A percentile compares a stretch with the other conserved stretches of the same genome.
Conservation (phyloP, 2,329 filamentous ascomycete genomes). For the Phialophora chinensis region DNA sequence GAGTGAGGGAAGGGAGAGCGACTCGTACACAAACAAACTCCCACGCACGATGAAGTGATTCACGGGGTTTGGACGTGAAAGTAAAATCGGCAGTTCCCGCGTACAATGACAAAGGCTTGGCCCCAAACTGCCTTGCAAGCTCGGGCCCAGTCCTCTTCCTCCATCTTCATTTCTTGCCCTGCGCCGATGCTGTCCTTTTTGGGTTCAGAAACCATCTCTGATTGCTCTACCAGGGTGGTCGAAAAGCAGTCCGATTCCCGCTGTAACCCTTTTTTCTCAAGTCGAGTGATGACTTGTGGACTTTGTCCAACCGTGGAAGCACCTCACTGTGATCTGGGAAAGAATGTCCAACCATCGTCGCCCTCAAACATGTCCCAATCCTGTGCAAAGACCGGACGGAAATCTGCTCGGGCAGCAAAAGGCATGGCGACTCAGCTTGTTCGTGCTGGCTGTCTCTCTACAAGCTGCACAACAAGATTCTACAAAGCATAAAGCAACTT, state of each 20-base stretch:
- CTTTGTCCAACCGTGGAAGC: neutral
- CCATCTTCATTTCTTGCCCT: neutral
- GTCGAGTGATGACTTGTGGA: neutral
- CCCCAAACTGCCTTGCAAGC: neutral
- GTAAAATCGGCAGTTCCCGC: no score
- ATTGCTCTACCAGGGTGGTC: neutral
- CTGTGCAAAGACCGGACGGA: neutral
- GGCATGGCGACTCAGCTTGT: neutral
- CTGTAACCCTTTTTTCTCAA: neutral
- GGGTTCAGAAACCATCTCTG: neutral
- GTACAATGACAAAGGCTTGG: neutral
- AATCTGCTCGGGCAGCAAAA: neutral
- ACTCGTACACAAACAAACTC: no score
- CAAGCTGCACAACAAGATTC: neutral
- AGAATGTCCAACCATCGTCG: neutral
- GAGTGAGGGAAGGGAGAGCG: no score
- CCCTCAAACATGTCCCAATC: neutral
- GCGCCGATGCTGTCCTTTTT: neutral
- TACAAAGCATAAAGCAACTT: neutral
- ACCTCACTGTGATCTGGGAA: neutral
- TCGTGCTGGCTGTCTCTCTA: neutral
- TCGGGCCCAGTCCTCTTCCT: neutral
- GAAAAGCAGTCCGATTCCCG: neutral
- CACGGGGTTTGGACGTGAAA: no score
- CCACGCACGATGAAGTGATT: no score